Base-by-base conservation (phyloP, 352 stramenopile species). In the Phytophthora niederhauseri region DNA sequence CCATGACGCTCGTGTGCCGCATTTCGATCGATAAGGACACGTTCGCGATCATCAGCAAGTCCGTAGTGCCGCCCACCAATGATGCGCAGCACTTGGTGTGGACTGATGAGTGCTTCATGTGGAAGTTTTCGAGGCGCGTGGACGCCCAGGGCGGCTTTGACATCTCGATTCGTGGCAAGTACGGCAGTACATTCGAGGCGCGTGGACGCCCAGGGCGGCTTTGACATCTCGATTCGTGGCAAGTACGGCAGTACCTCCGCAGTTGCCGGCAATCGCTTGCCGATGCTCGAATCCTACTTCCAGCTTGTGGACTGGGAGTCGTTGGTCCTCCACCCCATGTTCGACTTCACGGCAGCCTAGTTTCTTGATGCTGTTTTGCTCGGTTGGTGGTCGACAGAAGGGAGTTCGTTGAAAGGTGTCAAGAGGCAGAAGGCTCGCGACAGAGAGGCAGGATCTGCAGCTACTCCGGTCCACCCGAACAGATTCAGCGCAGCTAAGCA, bases 51-150 rank as follows among this genome's bases (percentile, higher is more conserved):
- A 80, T 95, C 64, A 88, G 77, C 81, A 93, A 92, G 72, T 93
- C 85, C 28, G 84, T 95, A 30, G 77, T 92, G 46, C 87, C 87
- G 4, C 85, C 85, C 0, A 88, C 85, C 26, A 91, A 90, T 71
- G 87, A 95, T 51, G 87, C 85, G 24, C 87, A 95, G 75, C 85
- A 95, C 67, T 68, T 95, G 50, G 87, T 95, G n/a, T 95, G 87
- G 87, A 95, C 87, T 7, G 87, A 95, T 64, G 87, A 95, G 80
- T 93, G 83, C 63, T 93, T 78, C 70, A 92, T 95, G 84, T 93
- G 85, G 83, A 90, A 91, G 54, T 95, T 93, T 72, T 76, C 75
- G 52, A 77, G 83, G 14, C 81, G 74, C 12, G 48, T 74, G 57
- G 83, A 90, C 62, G 68, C 72, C 19, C 74, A 82, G 34, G 77